Evolutionary conservation across 1,284 basidiomycete genomes (phyloP).

Genomic region (Somion occarium): DNA sequence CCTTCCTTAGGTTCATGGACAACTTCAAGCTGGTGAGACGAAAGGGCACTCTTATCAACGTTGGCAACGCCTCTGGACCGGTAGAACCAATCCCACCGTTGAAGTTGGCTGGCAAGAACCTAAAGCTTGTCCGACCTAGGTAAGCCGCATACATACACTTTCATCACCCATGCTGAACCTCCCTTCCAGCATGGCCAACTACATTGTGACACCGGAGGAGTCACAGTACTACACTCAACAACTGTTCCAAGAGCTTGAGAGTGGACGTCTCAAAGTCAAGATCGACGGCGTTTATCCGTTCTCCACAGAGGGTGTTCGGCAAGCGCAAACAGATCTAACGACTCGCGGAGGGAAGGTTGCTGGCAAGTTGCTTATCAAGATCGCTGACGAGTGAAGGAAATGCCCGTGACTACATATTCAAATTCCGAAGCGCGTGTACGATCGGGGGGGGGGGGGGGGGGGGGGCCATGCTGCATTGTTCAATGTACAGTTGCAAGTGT

Average conservation of each 20-base stretch:
- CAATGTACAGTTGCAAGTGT: too few species aligned
- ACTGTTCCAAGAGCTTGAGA: constrained; percentile 61
- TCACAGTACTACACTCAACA: constrained; percentile 60
- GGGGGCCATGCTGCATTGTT: too few species aligned
- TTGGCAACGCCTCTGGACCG: constrained; percentile 89
- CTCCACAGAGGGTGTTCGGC: constrained; percentile 71
- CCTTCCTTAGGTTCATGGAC: constrained; percentile 62
- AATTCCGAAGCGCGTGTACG: too few species aligned
- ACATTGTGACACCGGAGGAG: constrained; percentile 71
- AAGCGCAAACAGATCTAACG: constrained; percentile 78
- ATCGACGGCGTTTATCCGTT: constrained; percentile 83
- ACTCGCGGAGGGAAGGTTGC: constrained; percentile 62
- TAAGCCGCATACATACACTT: constrained; percentile 31
- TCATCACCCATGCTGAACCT: not conserved
- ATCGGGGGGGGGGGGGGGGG: too few species aligned
- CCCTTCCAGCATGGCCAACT: constrained; percentile 51
- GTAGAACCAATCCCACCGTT: constrained; percentile 71
- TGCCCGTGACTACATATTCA: too few species aligned
- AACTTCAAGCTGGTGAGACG: constrained; percentile 79
- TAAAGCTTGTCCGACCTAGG: constrained; percentile 76
- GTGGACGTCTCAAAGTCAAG: constrained; percentile 64
- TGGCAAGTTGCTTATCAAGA: constrained; percentile 80
- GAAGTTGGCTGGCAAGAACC: constrained; percentile 78
- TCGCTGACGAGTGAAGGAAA: constrained; percentile 23
- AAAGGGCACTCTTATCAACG: constrained; percentile 83